phyloP scores from a whole-genome alignment of 441 rosid species.

The Caryocar brasiliense region DNA sequence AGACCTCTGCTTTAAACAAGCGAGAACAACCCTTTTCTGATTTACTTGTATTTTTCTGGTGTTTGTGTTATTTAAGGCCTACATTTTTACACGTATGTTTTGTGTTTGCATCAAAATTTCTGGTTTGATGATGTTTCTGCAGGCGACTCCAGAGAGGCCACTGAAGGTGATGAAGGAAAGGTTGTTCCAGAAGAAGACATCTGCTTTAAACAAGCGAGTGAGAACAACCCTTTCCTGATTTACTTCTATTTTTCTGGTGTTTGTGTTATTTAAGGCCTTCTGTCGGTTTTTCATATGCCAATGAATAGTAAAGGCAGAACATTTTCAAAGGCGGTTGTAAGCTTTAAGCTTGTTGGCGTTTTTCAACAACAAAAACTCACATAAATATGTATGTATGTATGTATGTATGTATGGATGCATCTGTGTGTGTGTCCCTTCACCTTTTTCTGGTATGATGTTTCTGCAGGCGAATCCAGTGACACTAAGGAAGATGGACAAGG shows the following conservation, averaged over 20 bases:
- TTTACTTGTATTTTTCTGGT: not conserved
- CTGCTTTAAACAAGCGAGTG: not conserved
- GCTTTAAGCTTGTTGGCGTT: too few relatives aligned
- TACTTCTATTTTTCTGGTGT: not conserved
- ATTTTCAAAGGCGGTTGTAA: too few relatives aligned
- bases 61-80: not conserved
- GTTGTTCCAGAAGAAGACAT: not conserved
- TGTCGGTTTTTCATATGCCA: too few relatives aligned
- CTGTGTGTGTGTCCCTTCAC: too few relatives aligned
- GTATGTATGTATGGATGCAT: too few relatives aligned
- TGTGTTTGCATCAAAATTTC: too few relatives aligned
- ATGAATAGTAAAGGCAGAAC: too few relatives aligned
- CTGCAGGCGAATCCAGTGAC: slow-evolving; percentile 1
- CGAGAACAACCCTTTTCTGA: not conserved
- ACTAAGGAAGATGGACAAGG: not conserved
- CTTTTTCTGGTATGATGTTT: too few relatives aligned
- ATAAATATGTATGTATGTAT: too few relatives aligned
- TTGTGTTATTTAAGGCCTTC: not conserved
- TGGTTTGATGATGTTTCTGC: too few relatives aligned
- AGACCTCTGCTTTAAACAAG: not conserved
- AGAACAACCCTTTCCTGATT: not conserved
- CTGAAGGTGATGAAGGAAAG: not conserved
- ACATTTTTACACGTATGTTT: too few relatives aligned
- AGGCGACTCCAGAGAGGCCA: slow-evolving; percentile 2
- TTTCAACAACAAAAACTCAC: too few relatives aligned